Evolutionary conservation across 1,284 basidiomycete genomes (phyloP).

Genomic region (Jaminaea rosea): DNA sequence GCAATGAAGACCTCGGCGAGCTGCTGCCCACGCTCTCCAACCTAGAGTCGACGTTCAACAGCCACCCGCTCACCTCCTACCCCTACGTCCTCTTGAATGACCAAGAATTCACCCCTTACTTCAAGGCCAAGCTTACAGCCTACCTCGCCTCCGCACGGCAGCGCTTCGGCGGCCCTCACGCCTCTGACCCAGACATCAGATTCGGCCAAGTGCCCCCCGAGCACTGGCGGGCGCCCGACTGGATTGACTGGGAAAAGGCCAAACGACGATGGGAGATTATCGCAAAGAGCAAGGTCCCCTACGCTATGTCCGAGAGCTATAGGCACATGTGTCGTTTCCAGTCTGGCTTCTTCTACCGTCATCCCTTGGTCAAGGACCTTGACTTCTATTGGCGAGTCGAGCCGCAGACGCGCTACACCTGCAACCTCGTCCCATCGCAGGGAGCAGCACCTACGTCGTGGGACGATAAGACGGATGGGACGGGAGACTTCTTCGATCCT

Average conservation of each 20-base stretch:
- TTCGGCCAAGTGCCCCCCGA: conserved; percentile 2
- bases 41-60: background rate
- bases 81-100: background rate
- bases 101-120: background rate
- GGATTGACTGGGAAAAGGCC: background rate
- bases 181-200: background rate
- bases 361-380: conserved; percentile 11
- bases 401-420: conserved; percentile 6
- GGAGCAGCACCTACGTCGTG: background rate
- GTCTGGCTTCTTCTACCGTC: conserved; percentile 12
- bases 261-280: background rate
- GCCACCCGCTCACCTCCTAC: background rate
- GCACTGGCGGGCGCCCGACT: conserved; percentile 4
- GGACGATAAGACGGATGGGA: background rate
- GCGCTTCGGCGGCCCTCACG: background rate
- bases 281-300: background rate
- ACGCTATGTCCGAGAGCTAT: conserved; percentile 5
- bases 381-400: conserved; percentile 18
- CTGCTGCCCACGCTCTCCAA: background rate
- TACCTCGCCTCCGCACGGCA: background rate
- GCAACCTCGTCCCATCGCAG: background rate
- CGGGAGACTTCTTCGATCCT: conserved; percentile 5
- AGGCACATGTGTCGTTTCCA: conserved; percentile 10
- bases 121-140: background rate
- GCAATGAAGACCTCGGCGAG: background rate